phyloP scores from a whole-genome alignment of 202 grass and related monocot species.

The Cymbopogon flexuosus region DNA sequence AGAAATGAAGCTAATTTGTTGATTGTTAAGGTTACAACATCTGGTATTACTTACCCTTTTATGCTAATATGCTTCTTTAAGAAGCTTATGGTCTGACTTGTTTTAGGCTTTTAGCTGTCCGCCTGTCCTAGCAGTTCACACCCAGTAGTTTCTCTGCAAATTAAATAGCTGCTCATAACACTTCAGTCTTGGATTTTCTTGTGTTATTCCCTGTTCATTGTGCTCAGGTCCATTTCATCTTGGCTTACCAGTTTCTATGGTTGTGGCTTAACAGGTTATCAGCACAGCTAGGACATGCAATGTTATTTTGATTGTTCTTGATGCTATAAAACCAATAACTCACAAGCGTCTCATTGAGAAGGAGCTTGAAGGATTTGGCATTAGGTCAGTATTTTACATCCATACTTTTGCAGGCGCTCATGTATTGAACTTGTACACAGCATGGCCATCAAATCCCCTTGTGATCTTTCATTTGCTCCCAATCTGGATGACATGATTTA shows the following conservation, averaged over 20 bases:
- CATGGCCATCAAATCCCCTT: not conserved
- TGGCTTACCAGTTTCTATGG: not conserved
- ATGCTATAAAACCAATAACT: slow-evolving; percentile 96
- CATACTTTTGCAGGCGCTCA: not conserved
- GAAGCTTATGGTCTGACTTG: not conserved
- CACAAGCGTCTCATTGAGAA: slow-evolving; percentile 97
- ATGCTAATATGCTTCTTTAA: not conserved
- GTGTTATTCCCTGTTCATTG: not conserved
- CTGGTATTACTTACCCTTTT: not conserved
- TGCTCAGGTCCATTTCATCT: not conserved
- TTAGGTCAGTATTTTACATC: slow-evolving; percentile 50
- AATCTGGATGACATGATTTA: not conserved
- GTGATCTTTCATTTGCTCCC: not conserved
- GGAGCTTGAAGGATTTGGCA: slow-evolving; percentile 96
- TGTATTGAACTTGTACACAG: not conserved
- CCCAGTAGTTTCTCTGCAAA: not conserved
- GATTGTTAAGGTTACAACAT: not conserved
- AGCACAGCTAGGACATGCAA: slow-evolving; percentile 98
- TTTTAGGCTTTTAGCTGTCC: not conserved
- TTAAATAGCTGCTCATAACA: not conserved
- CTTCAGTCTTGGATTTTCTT: not conserved
- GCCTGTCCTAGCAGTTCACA: not conserved
- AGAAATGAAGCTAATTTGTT: not conserved
- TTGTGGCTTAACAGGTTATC: slow-evolving; percentile 58
- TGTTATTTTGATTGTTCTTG: slow-evolving; percentile 93